Evolutionary conservation across 2,329 filamentous ascomycete species (phyloP).

Genomic region (Sporothrix globosa): DNA sequence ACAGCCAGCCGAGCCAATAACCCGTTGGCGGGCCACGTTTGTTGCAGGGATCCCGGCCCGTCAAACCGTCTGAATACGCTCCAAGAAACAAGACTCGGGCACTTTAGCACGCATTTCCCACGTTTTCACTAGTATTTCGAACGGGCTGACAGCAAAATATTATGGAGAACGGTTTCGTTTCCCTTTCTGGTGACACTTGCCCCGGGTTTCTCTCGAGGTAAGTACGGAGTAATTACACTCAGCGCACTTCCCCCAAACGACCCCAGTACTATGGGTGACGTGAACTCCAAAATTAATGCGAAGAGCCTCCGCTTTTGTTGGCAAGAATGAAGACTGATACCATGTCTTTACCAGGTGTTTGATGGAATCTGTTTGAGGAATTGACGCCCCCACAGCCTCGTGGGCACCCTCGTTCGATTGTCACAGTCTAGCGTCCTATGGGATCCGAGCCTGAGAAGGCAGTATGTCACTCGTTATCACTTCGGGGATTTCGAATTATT

Average conservation of each 20-base stretch:
- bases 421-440: neutral
- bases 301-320: neutral
- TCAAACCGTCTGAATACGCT: slow-evolving; percentile 18
- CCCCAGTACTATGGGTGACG: neutral
- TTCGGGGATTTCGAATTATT: neutral
- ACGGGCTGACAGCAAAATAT: neutral
- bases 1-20: slow-evolving; percentile 31
- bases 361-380: neutral
- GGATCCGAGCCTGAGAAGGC: neutral
- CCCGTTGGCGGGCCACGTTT: slow-evolving; percentile 25
- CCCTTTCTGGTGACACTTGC: slow-evolving; percentile 1
- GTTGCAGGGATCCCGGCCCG: slow-evolving; percentile 30
- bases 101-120: slow-evolving; percentile 1
- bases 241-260: neutral
- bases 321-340: slow-evolving; percentile 4
- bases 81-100: slow-evolving; percentile 11
- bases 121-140: slow-evolving; percentile 11
- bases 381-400: slow-evolving; percentile 13
- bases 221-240: neutral
- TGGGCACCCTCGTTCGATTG: neutral
- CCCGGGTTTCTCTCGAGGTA: slow-evolving; percentile 12
- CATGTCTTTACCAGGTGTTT: neutral
- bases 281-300: neutral
- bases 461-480: neutral
- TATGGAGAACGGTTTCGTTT: slow-evolving; percentile 19